These are phyloP conservation scores for Friedmanniomyces simplex DNA, from an alignment of 495 filamentous ascomycete species.

Conservation along the genomic window DNA sequence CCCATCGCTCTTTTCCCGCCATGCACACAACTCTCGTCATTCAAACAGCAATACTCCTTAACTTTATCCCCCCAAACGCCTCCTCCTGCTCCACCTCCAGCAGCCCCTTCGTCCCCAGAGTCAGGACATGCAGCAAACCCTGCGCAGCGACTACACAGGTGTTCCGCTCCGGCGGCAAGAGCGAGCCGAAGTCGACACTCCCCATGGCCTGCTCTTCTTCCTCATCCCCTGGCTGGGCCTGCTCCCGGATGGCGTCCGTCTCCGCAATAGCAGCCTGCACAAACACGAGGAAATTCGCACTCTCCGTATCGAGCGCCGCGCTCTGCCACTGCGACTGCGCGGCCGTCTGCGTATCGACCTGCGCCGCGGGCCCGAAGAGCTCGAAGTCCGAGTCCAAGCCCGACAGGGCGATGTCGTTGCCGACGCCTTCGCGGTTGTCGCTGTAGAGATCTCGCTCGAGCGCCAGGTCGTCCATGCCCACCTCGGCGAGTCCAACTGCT, in stretches of 20 bases:
- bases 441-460: constrained; percentile 21
- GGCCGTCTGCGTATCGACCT: constrained; percentile 39
- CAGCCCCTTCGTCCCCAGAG: constrained; percentile 55
- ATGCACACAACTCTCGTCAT: not conserved
- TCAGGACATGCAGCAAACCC: constrained; percentile 61
- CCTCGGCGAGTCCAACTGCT: constrained; percentile 22
- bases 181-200: constrained; percentile 46
- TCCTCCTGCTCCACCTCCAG: constrained; percentile 46
- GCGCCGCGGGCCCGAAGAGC: constrained; percentile 36
- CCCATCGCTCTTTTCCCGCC: too few relatives aligned
- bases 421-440: constrained; percentile 24
- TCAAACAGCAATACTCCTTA: constrained; percentile 13
- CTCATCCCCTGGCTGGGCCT: constrained; percentile 28
- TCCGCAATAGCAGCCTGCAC: constrained; percentile 34
- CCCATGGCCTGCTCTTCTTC: constrained; percentile 28
- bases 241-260: constrained; percentile 22
- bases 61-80: constrained; percentile 31
- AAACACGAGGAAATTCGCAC: constrained; percentile 51
- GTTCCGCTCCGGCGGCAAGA: constrained; percentile 47
- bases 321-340: constrained; percentile 34
- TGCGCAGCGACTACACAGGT: constrained; percentile 55
- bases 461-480: constrained; percentile 7
- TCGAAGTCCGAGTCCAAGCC: constrained; percentile 29
- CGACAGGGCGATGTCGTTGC: not conserved
- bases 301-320: constrained; percentile 47